Evolutionary conservation across 2,329 filamentous ascomycete species (phyloP), one percentile per base, ranked within the genome.

Genomic region (Aureobasidium zeae): DNA sequence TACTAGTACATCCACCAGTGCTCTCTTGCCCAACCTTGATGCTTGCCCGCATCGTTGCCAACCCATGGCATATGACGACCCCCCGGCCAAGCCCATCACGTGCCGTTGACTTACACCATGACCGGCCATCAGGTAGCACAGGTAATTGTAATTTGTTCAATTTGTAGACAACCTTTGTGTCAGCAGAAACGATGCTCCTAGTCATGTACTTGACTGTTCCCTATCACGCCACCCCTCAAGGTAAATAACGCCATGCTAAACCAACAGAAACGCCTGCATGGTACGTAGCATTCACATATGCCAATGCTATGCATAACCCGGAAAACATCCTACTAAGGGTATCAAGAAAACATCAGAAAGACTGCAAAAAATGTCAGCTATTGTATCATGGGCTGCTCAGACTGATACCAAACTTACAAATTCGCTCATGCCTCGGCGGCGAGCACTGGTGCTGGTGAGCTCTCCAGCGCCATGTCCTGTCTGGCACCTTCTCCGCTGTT

Each of bases 401-500:
- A 10, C 4, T 6, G 3, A 12, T 9, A n/a, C 2, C 15, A 5
- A 11, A 34, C 39, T 29, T n/a, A 34, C 39, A 34, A 16, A 12
- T 43, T 26, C n/a, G 28, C 21, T 34, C 24, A 43, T 43, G 30
- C 39, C 13, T 43, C 39, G 9, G 28, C 22, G 21, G 39, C 15
- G 16, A 28, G 6, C 3, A 65, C 64, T 11, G 33, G 59, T 29
- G 58, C 57, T 10, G 59, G 59, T 19, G 60, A 61, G 52, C 60
- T 63, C 33, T 56, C 57, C 21, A 60, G 53, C 15, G 52, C 57
- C 13, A 53, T 56, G 48, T 55, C 55, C 36, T 54, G 51, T 2
- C 48, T 55, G 12, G 52, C 48, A 29, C 52, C 50, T 60, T 67
- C 62, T 26, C 68, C 70, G n/a, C 65, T 67, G 44, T 70, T 72